Percentiles rank a stretch among this genome's conserved stretches.
Evolutionary conservation across 2,329 filamentous ascomycete genomes (phyloP).

Genomic region (Coniochaeta sp.): DNA sequence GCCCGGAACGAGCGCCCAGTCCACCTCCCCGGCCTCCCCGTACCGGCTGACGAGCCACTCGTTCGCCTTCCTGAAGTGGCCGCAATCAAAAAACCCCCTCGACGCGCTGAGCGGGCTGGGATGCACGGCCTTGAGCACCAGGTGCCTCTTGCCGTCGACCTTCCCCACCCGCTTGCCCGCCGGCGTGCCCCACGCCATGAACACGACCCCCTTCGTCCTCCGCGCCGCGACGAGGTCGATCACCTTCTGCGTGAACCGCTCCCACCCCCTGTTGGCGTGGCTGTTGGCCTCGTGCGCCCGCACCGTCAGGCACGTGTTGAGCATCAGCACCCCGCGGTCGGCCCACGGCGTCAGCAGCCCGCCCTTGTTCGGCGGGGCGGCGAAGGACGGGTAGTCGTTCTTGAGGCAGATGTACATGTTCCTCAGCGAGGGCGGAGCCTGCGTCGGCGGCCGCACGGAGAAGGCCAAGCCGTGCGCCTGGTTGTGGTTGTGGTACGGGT

Average conservation of each 20-base stretch:
- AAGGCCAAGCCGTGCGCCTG: slow-evolving; percentile 97
- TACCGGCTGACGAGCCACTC: slow-evolving; percentile 77
- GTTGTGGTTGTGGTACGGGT: slow-evolving; percentile 92
- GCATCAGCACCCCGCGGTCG: slow-evolving; percentile 81
- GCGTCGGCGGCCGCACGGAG: slow-evolving; percentile 83
- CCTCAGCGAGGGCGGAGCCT: slow-evolving; percentile 78
- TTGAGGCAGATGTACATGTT: slow-evolving; percentile 91
- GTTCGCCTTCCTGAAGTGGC: slow-evolving; percentile 76
- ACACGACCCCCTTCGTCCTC: slow-evolving; percentile 77
- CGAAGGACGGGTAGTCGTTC: slow-evolving; percentile 78
- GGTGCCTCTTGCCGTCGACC: slow-evolving; percentile 66
- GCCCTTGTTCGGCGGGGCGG: slow-evolving; percentile 64
- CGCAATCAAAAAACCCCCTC: slow-evolving; percentile 75
- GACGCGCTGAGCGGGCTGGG: slow-evolving; percentile 86
- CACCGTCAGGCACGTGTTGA: slow-evolving; percentile 94
- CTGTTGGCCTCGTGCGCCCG: slow-evolving; percentile 81
- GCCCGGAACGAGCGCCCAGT: slow-evolving; percentile 62
- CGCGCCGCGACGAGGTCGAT: slow-evolving; percentile 80
- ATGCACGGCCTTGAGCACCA: slow-evolving; percentile 81
- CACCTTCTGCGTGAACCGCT: slow-evolving; percentile 82
- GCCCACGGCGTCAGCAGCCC: slow-evolving; percentile 92
- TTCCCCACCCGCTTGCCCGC: slow-evolving; percentile 72
- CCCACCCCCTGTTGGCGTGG: slow-evolving; percentile 85
- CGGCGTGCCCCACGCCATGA: slow-evolving; percentile 86
- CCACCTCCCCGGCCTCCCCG: slow-evolving; percentile 71